Conservation (phyloP, 2,329 filamentous ascomycete species). For the Aspergillus bombycis region DNA sequence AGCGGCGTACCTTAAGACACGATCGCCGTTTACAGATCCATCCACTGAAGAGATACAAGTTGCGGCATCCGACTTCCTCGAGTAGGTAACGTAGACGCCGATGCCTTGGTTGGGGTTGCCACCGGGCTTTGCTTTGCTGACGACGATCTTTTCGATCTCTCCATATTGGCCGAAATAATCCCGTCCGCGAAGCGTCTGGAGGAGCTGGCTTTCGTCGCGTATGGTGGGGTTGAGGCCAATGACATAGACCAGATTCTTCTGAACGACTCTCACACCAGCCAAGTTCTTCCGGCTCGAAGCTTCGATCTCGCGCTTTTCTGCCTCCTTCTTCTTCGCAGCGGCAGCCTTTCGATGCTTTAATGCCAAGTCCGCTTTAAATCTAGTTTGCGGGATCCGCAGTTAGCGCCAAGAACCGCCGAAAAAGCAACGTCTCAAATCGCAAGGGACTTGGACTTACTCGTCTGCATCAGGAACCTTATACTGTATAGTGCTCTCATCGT, state of each 20-base stretch:
- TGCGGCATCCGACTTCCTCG: slow-evolving; percentile 85
- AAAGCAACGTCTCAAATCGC: background rate
- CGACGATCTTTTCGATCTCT: slow-evolving; percentile 97
- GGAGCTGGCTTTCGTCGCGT: slow-evolving; percentile 80
- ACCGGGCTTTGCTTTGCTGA: slow-evolving; percentile 88
- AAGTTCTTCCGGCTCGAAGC: slow-evolving; percentile 94
- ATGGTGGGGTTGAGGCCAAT: slow-evolving; percentile 91
- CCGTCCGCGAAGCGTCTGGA: slow-evolving; percentile 84
- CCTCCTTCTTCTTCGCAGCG: slow-evolving; percentile 87
- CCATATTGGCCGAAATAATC: slow-evolving; percentile 99
- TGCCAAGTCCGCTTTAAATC: slow-evolving; percentile 55
- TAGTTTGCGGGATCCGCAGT: slow-evolving; percentile 28
- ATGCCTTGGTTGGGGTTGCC: slow-evolving; percentile 76
- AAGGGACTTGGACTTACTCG: slow-evolving; percentile 68
- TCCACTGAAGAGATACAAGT: slow-evolving; percentile 91
- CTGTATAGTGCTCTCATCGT: slow-evolving; percentile 95
- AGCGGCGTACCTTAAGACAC: slow-evolving; percentile 71
- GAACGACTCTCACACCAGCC: slow-evolving; percentile 90
- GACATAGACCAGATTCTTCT: slow-evolving; percentile 98
- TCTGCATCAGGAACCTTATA: slow-evolving; percentile 94
- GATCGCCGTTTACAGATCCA: slow-evolving; percentile 86
- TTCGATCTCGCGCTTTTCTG: slow-evolving; percentile 93
- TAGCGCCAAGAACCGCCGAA: slow-evolving; percentile 24
- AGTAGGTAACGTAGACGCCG: slow-evolving; percentile 98
- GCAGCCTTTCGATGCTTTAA: slow-evolving; percentile 89